Conservation (phyloP, 805 yeast species). For the Kurtzmaniella fragi region DNA sequence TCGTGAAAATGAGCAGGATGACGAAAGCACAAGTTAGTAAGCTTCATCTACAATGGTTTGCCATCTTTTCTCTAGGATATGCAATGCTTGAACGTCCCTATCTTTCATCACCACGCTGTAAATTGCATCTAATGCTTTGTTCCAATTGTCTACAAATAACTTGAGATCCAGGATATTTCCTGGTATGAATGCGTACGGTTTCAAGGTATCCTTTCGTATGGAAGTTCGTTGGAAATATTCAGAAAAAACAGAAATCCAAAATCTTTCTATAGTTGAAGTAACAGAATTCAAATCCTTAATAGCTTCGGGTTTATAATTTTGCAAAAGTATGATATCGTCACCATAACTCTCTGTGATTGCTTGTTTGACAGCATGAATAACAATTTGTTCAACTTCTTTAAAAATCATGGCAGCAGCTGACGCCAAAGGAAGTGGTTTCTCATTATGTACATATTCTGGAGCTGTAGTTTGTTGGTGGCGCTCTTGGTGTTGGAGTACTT, state of each 20-base stretch:
- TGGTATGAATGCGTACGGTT: slow-evolving; percentile 7
- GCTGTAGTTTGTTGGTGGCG: background rate
- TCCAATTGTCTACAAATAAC: slow-evolving; percentile 52
- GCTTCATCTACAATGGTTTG: slow-evolving; percentile 1
- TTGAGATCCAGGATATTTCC: background rate
- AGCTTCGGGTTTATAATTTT: slow-evolving; percentile 38
- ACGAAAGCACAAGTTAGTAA: background rate
- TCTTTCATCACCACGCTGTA: slow-evolving; percentile 30
- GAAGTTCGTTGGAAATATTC: slow-evolving; percentile 32
- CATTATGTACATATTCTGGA: background rate
- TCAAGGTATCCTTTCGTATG: slow-evolving; percentile 8
- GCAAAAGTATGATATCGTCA: slow-evolving; percentile 46
- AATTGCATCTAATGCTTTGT: slow-evolving; percentile 34
- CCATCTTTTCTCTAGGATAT: slow-evolving; percentile 31
- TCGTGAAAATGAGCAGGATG: background rate
- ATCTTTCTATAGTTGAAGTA: slow-evolving; percentile 38
- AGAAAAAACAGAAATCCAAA: slow-evolving; percentile 55
- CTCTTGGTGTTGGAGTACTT: too few relatives aligned
- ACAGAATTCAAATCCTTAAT: slow-evolving; percentile 28
- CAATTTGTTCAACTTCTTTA: background rate
- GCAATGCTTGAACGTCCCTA: slow-evolving; percentile 24
- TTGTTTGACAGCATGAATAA: slow-evolving; percentile 1
- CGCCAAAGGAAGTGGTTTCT: background rate
- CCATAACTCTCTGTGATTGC: slow-evolving; percentile 54
- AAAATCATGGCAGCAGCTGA: background rate